phyloP scores from a whole-genome alignment of 2,329 filamentous ascomycete species.

The Clonostachys byssicola region DNA sequence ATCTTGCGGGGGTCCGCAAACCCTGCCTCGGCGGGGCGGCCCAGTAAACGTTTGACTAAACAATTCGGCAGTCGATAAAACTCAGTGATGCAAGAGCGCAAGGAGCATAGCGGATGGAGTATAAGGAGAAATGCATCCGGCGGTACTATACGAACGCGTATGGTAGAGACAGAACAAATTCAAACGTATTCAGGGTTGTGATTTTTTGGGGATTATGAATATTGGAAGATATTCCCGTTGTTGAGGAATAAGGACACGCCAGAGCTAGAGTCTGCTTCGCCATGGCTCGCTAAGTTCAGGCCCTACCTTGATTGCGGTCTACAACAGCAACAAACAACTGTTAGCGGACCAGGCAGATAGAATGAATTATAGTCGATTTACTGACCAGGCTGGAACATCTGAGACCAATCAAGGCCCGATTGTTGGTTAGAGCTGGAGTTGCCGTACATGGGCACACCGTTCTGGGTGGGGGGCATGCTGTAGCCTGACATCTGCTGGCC shows the following conservation, averaged over 20 bases:
- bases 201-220: conserved; percentile 38
- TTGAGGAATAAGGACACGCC: conserved; percentile 43
- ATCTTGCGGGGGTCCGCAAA: too few relatives aligned
- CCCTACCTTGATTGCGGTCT: conserved; percentile 67
- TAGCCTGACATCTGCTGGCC: conserved; percentile 61
- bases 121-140: too few relatives aligned
- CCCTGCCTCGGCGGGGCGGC: too few relatives aligned
- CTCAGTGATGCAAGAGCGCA: too few relatives aligned
- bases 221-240: conserved; percentile 40
- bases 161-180: too few relatives aligned
- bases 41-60: too few relatives aligned
- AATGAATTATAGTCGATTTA: conserved; percentile 24
- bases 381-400: conserved; percentile 73
- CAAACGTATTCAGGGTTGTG: too few relatives aligned
- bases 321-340: conserved; percentile 43
- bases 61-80: too few relatives aligned
- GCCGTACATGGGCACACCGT: conserved; percentile 61
- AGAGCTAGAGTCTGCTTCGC: conserved; percentile 38
- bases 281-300: conserved; percentile 50
- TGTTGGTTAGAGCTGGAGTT: conserved; percentile 57
- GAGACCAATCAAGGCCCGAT: conserved; percentile 68
- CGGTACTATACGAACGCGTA: too few relatives aligned
- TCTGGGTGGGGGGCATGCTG: conserved; percentile 59
- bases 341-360: too few relatives aligned
- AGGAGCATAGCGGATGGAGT: too few relatives aligned